Base-by-base conservation (phyloP, 768 basidiomycete species). In the Lentinus tigrinus region DNA sequence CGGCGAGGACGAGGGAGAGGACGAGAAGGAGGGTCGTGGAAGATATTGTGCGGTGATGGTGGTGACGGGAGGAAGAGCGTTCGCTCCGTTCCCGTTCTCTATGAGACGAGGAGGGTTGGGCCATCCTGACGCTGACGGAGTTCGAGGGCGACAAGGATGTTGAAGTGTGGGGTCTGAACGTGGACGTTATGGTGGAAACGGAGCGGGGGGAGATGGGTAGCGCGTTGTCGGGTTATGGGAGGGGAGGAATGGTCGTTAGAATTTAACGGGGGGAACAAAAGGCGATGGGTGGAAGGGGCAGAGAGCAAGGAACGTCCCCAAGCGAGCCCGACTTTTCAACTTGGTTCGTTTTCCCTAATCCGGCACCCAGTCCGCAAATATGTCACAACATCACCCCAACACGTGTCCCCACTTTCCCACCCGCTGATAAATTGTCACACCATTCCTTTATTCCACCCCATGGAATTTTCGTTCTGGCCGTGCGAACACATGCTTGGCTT, bases 11-110 rank as follows among this genome's bases (percentile, higher is more conserved):
- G 34, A 94, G 85, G 11, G 92, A 93, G 40, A 94, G 81, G 49
- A 93, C 88, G 34, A 94, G 86, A 52, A 94, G 82, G 31, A 94
- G 85, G 14, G 92, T 94, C 0, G 92, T 94, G 14, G 92, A 93
- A 9, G 92, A 93, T 60, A 94, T 92, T 54, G 92, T 93, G 57
- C 92, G 81, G 66, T 89, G 85, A 57, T 91, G 89, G 69, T 88
- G 90, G 67, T 87, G 85, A 48, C 84, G 83, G 40, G 82, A 81
- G 24, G 77, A 74, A 46, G 85, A 82, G 51, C 60, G 60, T 63
- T 86, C 82, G 65, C 85, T 79, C 62, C 74, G 76, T 56, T 80
- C 86, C 69, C 86, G 76, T 43, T 84, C 81, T 59, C 79, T 85
- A 64, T 90, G 90, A 28, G 91, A 92, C 24, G 91, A 91, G 28